These are phyloP conservation scores for Wickerhamomyces pijperi DNA, from an alignment of 805 yeast species.

Conservation along the genomic window DNA sequence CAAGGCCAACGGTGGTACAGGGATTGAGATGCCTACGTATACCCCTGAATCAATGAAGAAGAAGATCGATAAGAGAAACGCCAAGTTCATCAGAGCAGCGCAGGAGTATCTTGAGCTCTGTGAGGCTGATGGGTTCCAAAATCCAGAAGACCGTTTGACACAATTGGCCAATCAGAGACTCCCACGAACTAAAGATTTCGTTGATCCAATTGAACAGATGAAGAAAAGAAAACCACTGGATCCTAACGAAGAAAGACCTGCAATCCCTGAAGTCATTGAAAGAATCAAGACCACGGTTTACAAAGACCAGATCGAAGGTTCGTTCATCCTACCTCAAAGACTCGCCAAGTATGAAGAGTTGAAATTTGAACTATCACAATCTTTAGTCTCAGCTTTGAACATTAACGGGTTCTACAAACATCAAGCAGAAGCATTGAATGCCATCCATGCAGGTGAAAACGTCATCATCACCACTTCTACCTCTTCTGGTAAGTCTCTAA, in stretches of 20 bases:
- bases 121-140: constrained; percentile 18
- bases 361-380: constrained; percentile 36
- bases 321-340: constrained; percentile 35
- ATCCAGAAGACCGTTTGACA: constrained; percentile 30
- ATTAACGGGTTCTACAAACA: constrained; percentile 56
- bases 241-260: constrained; percentile 24
- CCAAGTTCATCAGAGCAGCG: constrained; percentile 35
- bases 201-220: constrained; percentile 57
- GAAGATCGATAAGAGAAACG: constrained; percentile 47
- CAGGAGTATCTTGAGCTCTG: constrained; percentile 24
- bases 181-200: constrained; percentile 38
- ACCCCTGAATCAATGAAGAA: constrained; percentile 46
- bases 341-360: constrained; percentile 33
- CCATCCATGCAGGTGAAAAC: constrained; percentile 44
- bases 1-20: constrained; percentile 32
- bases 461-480: constrained; percentile 91
- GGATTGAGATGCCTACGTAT: constrained; percentile 38
- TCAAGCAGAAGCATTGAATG: constrained; percentile 68
- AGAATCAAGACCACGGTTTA: constrained; percentile 43
- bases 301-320: constrained; percentile 48
- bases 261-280: constrained; percentile 37
- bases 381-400: constrained; percentile 39
- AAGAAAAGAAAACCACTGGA: constrained; percentile 21
- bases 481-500: constrained; percentile 89
- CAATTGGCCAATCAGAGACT: constrained; percentile 24